phyloP scores from a whole-genome alignment of 192 early-diverging fungal species.

The Backusella mclennaniae region DNA sequence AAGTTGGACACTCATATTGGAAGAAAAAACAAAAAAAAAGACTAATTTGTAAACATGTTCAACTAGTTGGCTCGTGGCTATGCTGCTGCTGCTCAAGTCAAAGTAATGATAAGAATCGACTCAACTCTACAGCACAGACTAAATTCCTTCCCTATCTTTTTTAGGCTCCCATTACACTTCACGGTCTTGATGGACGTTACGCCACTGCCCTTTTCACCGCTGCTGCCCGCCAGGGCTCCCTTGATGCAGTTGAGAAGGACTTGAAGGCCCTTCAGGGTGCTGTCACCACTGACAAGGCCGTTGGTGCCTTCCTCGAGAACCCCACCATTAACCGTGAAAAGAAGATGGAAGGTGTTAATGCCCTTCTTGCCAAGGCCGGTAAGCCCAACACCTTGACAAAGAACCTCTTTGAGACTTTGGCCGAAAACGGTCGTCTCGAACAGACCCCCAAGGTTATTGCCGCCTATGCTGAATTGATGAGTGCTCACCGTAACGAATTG shows the following conservation, averaged over 20 bases:
- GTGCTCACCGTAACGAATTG: conserved; percentile 86
- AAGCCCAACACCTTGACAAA: conserved; percentile 75
- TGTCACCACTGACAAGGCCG: conserved; percentile 69
- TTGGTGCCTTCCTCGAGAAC: conserved; percentile 78
- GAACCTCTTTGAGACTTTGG: conserved; percentile 90
- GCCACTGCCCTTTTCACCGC: conserved; percentile 96
- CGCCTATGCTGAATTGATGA: conserved; percentile 82
- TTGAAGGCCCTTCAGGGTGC: conserved; percentile 64
- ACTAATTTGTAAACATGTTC: not conserved
- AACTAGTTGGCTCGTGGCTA: conserved; percentile 60
- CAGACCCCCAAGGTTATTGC: conserved; percentile 80
- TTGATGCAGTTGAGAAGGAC: conserved; percentile 84
- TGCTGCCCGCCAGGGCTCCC: conserved; percentile 77
- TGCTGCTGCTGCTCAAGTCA: conserved; percentile 55
- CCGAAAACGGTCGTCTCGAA: conserved; percentile 93
- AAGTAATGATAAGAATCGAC: not conserved
- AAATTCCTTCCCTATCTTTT: not conserved
- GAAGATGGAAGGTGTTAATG: conserved; percentile 76
- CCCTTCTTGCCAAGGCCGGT: conserved; percentile 59
- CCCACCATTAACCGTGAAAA: conserved; percentile 78
- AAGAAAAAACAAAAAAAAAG: not conserved
- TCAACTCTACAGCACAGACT: not conserved
- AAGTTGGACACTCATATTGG: too few relatives aligned
- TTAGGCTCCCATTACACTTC: conserved; percentile 79
- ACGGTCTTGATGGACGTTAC: conserved; percentile 96